These are phyloP conservation scores for Ochetophila trinervis DNA, from an alignment of 306 rosid species.

Conservation along the genomic window DNA sequence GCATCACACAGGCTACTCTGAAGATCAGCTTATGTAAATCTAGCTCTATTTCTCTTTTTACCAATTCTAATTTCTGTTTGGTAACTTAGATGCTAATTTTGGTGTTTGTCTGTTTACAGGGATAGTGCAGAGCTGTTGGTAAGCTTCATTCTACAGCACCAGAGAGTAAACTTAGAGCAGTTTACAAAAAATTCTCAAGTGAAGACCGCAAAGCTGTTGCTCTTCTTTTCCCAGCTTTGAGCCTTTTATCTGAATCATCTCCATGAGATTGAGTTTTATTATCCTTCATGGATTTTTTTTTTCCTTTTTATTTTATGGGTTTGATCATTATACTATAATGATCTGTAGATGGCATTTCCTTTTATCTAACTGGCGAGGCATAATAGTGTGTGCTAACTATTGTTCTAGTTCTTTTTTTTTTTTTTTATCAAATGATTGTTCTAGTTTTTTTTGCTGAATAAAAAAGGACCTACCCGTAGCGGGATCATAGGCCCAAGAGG, in stretches of 20 bases:
- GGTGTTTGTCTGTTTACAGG: slow-evolving; percentile 40
- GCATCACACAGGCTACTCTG: slow-evolving; percentile 78
- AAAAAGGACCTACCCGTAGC: no score
- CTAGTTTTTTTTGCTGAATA: no score
- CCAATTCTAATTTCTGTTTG: neutral
- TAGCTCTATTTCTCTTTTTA: neutral
- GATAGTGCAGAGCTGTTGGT: slow-evolving; percentile 58
- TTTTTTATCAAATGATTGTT: neutral
- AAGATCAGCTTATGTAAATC: slow-evolving; percentile 59
- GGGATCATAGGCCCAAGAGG: no score
- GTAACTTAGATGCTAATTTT: neutral
- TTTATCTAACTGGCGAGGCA: neutral
- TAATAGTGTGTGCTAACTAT: no score
- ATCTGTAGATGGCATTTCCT: neutral
- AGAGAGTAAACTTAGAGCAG: slow-evolving; percentile 62
- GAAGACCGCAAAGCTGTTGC: slow-evolving; percentile 49
- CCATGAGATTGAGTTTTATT: no score
- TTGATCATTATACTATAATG: slow-evolving; percentile 37
- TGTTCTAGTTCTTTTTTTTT: no score
- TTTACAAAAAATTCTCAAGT: slow-evolving; percentile 50
- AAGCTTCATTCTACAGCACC: slow-evolving; percentile 47
- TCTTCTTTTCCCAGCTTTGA: slow-evolving; percentile 45
- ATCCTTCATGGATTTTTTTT: no score
- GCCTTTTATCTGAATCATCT: neutral
- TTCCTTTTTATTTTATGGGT: neutral